phyloP scores from a whole-genome alignment of 805 yeast species.

The Alloascoidea africana region DNA sequence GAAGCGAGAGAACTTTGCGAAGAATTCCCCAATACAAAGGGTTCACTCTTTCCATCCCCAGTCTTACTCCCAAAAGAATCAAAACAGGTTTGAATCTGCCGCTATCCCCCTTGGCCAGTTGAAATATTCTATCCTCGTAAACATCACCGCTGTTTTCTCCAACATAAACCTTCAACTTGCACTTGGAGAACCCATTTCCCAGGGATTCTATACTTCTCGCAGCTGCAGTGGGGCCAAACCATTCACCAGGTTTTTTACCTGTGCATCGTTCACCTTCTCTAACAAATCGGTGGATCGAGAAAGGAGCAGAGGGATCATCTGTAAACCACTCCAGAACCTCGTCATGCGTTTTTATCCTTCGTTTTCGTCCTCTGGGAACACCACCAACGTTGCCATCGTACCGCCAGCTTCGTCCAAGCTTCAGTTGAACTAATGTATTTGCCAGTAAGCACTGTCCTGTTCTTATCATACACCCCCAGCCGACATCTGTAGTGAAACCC shows the following conservation, averaged over 20 bases:
- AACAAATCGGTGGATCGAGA: constrained; percentile 79
- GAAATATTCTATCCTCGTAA: constrained; percentile 37
- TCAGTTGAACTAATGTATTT: constrained; percentile 16
- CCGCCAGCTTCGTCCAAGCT: constrained; percentile 13
- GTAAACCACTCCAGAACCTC: constrained; percentile 52
- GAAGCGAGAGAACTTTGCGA: constrained; percentile 32
- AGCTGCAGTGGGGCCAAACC: constrained; percentile 98
- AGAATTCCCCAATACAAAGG: constrained; percentile 58
- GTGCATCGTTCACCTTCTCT: constrained; percentile 54
- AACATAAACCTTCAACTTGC: constrained; percentile 31
- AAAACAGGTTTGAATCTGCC: constrained; percentile 37
- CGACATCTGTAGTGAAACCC: constrained; percentile 79
- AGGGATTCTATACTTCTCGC: constrained; percentile 65
- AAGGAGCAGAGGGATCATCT: constrained; percentile 53
- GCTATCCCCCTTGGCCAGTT: constrained; percentile 10
- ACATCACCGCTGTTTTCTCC: constrained; percentile 53
- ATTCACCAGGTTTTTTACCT: constrained; percentile 81
- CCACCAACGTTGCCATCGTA: constrained; percentile 4
- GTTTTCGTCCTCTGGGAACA: constrained; percentile 5
- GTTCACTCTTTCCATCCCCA: constrained; percentile 73
- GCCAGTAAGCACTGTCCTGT: constrained; percentile 85
- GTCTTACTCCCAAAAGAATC: constrained; percentile 62
- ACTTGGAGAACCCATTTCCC: constrained; percentile 16
- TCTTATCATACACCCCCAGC: constrained; percentile 99
- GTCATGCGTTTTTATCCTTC: constrained; percentile 16